These are phyloP conservation scores for Petunia hybrid DNA, from an alignment of 305 asterid genomes.

Conservation along the genomic window DNA sequence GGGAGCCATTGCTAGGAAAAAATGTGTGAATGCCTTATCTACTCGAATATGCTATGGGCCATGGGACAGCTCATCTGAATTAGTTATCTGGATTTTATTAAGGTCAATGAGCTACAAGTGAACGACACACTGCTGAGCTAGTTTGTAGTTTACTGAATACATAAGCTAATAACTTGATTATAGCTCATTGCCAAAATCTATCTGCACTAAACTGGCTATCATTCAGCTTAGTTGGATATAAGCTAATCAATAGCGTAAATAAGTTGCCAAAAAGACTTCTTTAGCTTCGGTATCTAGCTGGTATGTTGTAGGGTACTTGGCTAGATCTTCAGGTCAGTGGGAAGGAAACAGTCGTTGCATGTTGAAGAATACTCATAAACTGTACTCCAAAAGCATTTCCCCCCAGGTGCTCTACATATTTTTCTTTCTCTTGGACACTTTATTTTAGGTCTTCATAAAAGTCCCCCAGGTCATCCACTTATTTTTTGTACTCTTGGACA, in stretches of 20 bases:
- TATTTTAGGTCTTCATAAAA: neutral
- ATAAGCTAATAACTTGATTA: neutral
- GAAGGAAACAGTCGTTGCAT: slow-evolving; percentile 24
- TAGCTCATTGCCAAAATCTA: neutral
- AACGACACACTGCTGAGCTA: neutral
- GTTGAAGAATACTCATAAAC: neutral
- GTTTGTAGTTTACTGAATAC: neutral
- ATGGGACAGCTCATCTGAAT: neutral
- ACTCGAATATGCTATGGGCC: neutral
- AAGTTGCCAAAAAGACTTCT: slow-evolving; percentile 6
- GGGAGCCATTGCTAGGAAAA: neutral
- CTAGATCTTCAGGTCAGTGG: neutral
- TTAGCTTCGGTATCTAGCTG: neutral
- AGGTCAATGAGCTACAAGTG: neutral
- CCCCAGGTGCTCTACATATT: neutral
- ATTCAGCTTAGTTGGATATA: neutral
- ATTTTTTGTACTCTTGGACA: neutral
- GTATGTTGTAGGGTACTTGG: neutral
- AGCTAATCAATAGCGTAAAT: neutral
- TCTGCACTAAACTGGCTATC: neutral
- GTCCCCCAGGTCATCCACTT: neutral
- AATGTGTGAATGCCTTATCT: neutral
- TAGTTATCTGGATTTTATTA: neutral
- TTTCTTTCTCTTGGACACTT: neutral
- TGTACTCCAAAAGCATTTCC: neutral